A percentile compares a stretch with the other conserved stretches of the same genome.
These are phyloP conservation scores for Trichoderma sp. DNA, from an alignment of 2,329 filamentous ascomycete species.

Conservation along the genomic window DNA sequence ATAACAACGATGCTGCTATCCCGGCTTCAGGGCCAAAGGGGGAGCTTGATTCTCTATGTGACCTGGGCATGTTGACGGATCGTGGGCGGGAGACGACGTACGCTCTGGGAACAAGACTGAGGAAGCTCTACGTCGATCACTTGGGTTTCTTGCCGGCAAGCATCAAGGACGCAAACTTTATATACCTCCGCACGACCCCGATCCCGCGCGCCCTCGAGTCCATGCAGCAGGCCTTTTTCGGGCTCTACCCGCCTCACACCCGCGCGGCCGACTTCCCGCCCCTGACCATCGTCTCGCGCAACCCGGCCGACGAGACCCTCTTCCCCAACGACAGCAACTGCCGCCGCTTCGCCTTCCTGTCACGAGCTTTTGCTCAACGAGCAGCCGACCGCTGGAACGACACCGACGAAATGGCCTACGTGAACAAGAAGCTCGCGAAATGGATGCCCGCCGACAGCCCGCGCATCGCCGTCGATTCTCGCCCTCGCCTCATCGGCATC, in stretches of 20 bases:
- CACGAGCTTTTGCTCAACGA: slow-evolving; percentile 69
- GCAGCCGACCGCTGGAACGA: slow-evolving; percentile 74
- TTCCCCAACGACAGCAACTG: slow-evolving; percentile 78
- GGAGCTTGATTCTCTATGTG: slow-evolving; percentile 80
- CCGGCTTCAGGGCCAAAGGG: slow-evolving; percentile 67
- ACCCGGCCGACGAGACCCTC: slow-evolving; percentile 71
- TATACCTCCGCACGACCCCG: slow-evolving; percentile 75
- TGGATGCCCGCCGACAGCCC: slow-evolving; percentile 77
- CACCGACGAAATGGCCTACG: slow-evolving; percentile 78
- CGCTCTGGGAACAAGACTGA: slow-evolving; percentile 66
- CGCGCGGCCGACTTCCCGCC: slow-evolving; percentile 53
- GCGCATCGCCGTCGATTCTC: slow-evolving; percentile 77
- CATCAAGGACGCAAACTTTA: slow-evolving; percentile 58
- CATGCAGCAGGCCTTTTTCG: slow-evolving; percentile 72
- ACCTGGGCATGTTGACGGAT: slow-evolving; percentile 75
- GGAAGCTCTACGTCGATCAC: slow-evolving; percentile 73
- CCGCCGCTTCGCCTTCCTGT: slow-evolving; percentile 68
- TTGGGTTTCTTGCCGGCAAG: slow-evolving; percentile 67
- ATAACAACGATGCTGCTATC: slow-evolving; percentile 62
- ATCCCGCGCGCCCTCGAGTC: slow-evolving; percentile 76
- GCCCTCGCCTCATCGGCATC: slow-evolving; percentile 82
- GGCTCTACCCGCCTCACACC: slow-evolving; percentile 65
- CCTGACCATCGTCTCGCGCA: slow-evolving; percentile 66
- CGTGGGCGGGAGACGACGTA: slow-evolving; percentile 71
- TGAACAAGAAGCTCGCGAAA: slow-evolving; percentile 74